These are phyloP conservation scores for Flaveria floridana DNA, from an alignment of 140 eudicot genomes.

Conservation along the genomic window DNA sequence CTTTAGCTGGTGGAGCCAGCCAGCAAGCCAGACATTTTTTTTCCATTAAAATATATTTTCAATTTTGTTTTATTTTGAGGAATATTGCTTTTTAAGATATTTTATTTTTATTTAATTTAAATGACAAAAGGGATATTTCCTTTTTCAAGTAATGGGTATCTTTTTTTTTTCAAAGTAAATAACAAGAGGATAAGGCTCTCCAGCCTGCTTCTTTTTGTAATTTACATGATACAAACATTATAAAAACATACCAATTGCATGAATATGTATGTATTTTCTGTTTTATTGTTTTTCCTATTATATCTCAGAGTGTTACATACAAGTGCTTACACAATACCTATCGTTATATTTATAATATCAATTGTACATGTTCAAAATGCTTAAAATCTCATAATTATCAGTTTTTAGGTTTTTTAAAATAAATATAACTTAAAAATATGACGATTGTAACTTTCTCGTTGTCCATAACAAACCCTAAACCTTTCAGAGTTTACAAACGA, in stretches of 20 bases:
- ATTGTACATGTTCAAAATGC: background rate
- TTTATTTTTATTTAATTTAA: background rate
- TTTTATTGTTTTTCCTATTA: too few species aligned
- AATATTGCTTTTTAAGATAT: conserved; percentile 10
- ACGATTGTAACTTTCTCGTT: background rate
- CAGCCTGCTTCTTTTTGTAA: conserved; percentile 26
- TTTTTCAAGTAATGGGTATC: conserved; percentile 18
- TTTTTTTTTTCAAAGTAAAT: conserved; percentile 17
- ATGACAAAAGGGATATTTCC: conserved; percentile 14
- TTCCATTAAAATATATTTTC: background rate
- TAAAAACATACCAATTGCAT: background rate
- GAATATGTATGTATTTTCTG: too few species aligned
- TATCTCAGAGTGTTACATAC: too few species aligned
- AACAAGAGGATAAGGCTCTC: conserved; percentile 32
- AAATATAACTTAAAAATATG: background rate
- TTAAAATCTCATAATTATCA: background rate
- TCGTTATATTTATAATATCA: background rate
- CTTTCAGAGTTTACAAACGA: too few species aligned
- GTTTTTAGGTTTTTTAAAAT: background rate
- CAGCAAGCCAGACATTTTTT: conserved; percentile 23
- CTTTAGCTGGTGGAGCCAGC: conserved; percentile 28
- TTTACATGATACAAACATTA: background rate
- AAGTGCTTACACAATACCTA: too few species aligned
- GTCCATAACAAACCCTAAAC: too few species aligned
- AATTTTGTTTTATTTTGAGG: background rate